Evolutionary conservation across 148 eudicot genomes (phyloP), one percentile per base, ranked within the genome.

Genomic region (Vaccinium vitisidaea): DNA sequence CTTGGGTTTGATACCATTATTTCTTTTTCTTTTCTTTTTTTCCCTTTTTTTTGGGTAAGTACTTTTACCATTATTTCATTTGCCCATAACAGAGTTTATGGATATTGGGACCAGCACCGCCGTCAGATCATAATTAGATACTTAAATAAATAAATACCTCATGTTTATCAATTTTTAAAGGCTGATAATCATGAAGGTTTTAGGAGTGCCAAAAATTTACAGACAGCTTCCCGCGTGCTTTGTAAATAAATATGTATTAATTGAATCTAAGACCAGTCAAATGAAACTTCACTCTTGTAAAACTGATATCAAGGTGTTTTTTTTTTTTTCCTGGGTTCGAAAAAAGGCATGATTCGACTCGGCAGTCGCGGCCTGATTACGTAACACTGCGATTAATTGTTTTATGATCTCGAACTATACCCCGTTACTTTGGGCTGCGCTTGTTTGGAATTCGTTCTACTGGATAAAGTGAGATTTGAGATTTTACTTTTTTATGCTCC

Each of bases 71-170:
- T 36, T 15, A 77, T 84, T 77, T 81, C 30, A 30, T 81, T 14
- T 7, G n/a, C 74, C 23, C 15, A 18, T 21, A 23, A 11, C 23
- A 12, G 52, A 8, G 2, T 77, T 46, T 53, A 83, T 88, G 88
- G 83, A 83, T 30, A 19, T 54, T 58, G 86, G 84, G 84, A 80
- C 88, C 80, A 83, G 78, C 82, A 88, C 88, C 88, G 88, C 82
- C 80, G 36, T 80, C 84, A 27, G 6, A 27, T 84, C 15, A 82
- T 65, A 76, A 63, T 32, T 13, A 82, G 58, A 23, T 11, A 3
- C 9, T 8, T 11, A 46, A 82, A 3, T 8, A 32, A 56, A 25
- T 3, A n/a, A 73, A 19, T 6, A 58, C 4, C 3, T 32, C 32
- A 5, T 80, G 61, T 23, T 86, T 58, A 84, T 88, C 78, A 75